phyloP scores from a whole-genome alignment of 164 flowering plant genomes.

The Tinospora cordifolia region DNA sequence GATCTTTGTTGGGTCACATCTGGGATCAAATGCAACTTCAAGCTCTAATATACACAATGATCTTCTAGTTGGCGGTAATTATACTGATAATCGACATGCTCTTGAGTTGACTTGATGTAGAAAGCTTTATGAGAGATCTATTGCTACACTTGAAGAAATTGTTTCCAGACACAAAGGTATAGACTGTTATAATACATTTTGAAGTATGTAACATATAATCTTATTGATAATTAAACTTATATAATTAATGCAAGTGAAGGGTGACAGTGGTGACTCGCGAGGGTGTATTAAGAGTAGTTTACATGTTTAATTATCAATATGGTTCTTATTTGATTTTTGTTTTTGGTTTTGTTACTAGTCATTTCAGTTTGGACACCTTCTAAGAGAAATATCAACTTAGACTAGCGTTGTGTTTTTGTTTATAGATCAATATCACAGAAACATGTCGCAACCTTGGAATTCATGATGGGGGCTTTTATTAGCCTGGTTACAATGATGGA shows the following conservation, averaged over 20 bases:
- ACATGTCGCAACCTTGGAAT: slow-evolving; percentile 52
- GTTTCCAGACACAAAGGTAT: too few species aligned
- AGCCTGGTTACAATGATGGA: slow-evolving; percentile 61
- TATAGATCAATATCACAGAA: slow-evolving; percentile 47
- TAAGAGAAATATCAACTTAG: not conserved
- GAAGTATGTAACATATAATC: too few species aligned
- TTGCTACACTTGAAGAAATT: too few species aligned
- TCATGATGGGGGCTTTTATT: slow-evolving; percentile 74
- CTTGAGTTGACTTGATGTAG: slow-evolving; percentile 3
- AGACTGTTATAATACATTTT: too few species aligned
- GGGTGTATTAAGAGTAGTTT: too few species aligned
- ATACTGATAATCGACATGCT: not conserved
- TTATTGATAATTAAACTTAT: too few species aligned
- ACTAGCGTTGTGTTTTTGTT: not conserved
- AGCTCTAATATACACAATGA: slow-evolving; percentile 10
- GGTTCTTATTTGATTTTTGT: too few species aligned
- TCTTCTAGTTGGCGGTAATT: not conserved
- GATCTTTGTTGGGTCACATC: slow-evolving; percentile 2
- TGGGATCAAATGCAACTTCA: slow-evolving; percentile 3
- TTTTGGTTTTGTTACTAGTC: too few species aligned
- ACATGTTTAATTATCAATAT: too few species aligned
- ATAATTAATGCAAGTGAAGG: too few species aligned
- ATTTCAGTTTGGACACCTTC: not conserved
- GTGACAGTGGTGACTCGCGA: too few species aligned
- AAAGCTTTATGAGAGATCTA: too few species aligned